phyloP scores from a whole-genome alignment of 495 filamentous ascomycete genomes.

The Tricharina praecox region DNA sequence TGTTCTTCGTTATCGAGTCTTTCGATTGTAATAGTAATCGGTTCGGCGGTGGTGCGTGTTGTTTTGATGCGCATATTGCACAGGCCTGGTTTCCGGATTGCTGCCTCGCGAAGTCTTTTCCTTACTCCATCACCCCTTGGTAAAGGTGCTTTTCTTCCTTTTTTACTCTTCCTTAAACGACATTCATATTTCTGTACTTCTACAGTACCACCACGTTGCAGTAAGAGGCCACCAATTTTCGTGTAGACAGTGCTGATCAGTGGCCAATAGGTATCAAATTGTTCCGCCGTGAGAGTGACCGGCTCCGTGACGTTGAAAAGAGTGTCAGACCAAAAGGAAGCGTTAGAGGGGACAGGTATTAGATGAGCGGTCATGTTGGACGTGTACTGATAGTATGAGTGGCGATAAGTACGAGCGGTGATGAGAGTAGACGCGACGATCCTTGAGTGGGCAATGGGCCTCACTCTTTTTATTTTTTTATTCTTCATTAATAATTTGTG shows the following conservation, averaged over 20 bases:
- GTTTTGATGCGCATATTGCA: not conserved
- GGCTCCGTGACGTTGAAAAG: not conserved
- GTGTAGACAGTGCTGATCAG: not conserved
- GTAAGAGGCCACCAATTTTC: not conserved
- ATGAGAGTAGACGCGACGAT: too few species aligned
- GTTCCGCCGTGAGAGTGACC: not conserved
- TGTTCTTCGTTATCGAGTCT: too few species aligned
- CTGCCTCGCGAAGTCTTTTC: not conserved
- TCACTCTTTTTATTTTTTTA: too few species aligned
- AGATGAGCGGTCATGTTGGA: too few species aligned
- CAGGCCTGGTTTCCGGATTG: not conserved
- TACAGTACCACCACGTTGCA: not conserved
- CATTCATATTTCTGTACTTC: not conserved
- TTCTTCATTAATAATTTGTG: too few species aligned
- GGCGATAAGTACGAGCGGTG: too few species aligned
- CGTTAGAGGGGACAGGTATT: too few species aligned
- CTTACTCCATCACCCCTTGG: not conserved
- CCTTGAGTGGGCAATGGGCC: too few species aligned
- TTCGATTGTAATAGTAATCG: not conserved
- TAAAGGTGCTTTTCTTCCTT: not conserved
- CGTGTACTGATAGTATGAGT: too few species aligned
- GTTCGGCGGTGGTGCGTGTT: not conserved
- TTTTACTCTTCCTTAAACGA: not conserved
- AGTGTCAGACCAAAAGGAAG: too few species aligned
- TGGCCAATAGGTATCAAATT: not conserved